Evolutionary conservation across 495 filamentous ascomycete genomes (phyloP).

Genomic region (Diplogelasinospora grovesii): DNA sequence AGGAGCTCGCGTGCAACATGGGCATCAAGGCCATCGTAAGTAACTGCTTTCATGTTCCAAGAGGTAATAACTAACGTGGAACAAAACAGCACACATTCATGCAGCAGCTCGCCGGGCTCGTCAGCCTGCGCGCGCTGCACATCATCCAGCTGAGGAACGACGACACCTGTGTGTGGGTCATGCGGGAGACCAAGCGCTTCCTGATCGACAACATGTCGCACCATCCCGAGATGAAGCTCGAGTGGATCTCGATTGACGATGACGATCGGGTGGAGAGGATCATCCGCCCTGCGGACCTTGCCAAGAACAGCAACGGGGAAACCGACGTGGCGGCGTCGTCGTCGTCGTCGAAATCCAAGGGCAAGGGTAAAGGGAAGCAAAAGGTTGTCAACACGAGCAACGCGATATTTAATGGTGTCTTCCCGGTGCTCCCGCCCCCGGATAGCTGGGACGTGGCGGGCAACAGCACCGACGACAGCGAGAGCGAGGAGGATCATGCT

Average conservation of each 20-base stretch:
- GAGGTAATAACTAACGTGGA: too few relatives aligned
- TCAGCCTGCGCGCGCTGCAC: conserved; percentile 46
- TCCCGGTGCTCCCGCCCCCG: conserved; percentile 13
- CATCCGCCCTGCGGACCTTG: conserved; percentile 20
- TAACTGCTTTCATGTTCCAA: conserved; percentile 1
- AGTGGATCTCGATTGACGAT: conserved; percentile 47
- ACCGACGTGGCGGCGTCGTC: too few relatives aligned
- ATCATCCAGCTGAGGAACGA: conserved; percentile 43
- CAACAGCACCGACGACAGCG: conserved; percentile 31
- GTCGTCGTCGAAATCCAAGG: conserved; percentile 18
- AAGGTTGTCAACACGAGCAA: conserved; percentile 12
- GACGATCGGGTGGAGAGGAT: conserved; percentile 36
- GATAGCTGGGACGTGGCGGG: conserved; percentile 21
- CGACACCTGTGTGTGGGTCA: conserved; percentile 43
- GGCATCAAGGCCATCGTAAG: conserved; percentile 45
- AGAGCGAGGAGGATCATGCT: conserved; percentile 12
- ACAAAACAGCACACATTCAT: conserved; percentile 41
- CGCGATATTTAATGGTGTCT: conserved; percentile 6
- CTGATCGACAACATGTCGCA: conserved; percentile 47
- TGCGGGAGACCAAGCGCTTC: conserved; percentile 44
- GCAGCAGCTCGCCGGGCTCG: conserved; percentile 41
- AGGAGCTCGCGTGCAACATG: conserved; percentile 50
- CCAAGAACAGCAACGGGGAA: too few relatives aligned
- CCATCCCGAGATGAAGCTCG: conserved; percentile 42
- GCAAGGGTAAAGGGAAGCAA: too few relatives aligned